Base-by-base conservation (phyloP, 495 filamentous ascomycete genomes). In the Baudoinia panamericana region DNA sequence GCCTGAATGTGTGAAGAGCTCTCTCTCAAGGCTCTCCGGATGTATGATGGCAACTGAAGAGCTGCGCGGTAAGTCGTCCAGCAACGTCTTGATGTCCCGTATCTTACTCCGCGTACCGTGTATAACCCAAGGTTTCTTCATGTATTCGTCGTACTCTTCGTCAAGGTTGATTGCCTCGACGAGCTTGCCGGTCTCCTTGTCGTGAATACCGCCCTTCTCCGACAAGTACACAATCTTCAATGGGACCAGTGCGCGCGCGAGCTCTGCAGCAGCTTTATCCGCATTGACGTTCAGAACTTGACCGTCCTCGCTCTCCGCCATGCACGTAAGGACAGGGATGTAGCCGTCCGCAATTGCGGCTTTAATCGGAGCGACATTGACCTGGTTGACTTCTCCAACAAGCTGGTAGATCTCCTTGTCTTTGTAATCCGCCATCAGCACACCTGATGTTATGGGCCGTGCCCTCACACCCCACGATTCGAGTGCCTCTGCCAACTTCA, bases 21-120 rank as follows among this genome's bases (percentile, higher is more conserved):
- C 88, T 67, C 93, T 93, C 58, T 95, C 86, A 7, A 97, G 72
- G 56, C 93, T 82, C 17, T 77, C 82, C 2, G 90, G 87, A 60
- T 94, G 86, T 49, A 97, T 96, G 55, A 97, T 96, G 19, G 90
- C 90, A 41, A 97, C 92, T 54, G 86, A 94, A 29, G 90, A 93
- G 9, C 85, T 82, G 51, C 84, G 73, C 27, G 90, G 90, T 9
- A 97, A 72, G 20, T 80, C 77, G 39, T 79, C 79, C 36, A 97
- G 67, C 7, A 97, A 72, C 15, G 90, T 82, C 68, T 95, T 95
- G 64, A 94, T 93, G 66, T 97, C 88, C 64, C 88, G 92, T 63
- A 97, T 95, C 80, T 97, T 97, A 41, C 95, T 66, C 51, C 87
- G 77, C 29, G 90, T 97, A 23, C 90, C 90, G 62, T 93, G 90